Evolutionary conservation across 768 basidiomycete species (phyloP), one percentile per base, ranked within the genome.

Genomic region (Coprinopsis sp.): DNA sequence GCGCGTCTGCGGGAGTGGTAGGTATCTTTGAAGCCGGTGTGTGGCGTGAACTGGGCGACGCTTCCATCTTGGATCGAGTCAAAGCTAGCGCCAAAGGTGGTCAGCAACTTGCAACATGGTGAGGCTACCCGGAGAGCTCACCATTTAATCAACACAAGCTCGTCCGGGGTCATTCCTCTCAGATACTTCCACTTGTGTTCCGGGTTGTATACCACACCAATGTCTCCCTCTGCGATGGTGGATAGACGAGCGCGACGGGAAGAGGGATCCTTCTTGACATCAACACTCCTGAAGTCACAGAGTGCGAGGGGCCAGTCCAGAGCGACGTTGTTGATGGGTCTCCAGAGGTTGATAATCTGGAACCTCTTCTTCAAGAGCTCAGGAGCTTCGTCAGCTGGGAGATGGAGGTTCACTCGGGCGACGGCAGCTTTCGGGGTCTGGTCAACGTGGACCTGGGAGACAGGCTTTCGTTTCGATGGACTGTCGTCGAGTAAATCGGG

Each of bases 291-390:
- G 54, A 65, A 79, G 52, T 82, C 78, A 47, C 77, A 77, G 6
- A 80, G 53, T 0, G 69, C 71, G 3, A 81, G 62, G 0, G 79
- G 79, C 66, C 67, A 72, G 50, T 81, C 78, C 6, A 65, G 38
- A 0, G 76, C 78, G 0, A 72, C 58, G 49, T 74, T 58, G 1
- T 54, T 57, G 38, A 81, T 79, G 4, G 80, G 78, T 2, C 80
- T 65, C 80, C 80, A 82, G 22, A 82, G 65, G 52, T 81, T 82
- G 48, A 82, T 73, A 25, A 81, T 77, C 46, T 79, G 77, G 65
- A 76, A 78, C 1, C 77, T 72, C 16, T 67, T 64, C 47, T 68
- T 59, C 13, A 79, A 59, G 25, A 79, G 66, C 13, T 61, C 62
- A 2, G 67, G 60, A 0, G 57, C 78, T 3, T 81, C 77, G 1